These are phyloP conservation scores for Spathaspora sp. DNA, from an alignment of 805 yeast genomes.

Conservation along the genomic window DNA sequence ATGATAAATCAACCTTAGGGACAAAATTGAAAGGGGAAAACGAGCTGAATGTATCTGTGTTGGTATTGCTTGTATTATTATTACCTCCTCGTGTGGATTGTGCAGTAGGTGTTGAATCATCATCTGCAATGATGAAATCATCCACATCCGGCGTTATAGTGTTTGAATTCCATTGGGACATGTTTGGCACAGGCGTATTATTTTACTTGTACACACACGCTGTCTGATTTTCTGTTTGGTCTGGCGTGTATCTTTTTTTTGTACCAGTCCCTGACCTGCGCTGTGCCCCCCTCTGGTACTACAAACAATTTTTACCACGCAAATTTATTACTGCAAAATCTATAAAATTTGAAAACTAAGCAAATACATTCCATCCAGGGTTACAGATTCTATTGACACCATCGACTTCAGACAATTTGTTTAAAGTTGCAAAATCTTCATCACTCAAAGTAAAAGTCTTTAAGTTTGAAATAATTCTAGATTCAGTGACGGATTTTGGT, in stretches of 20 bases:
- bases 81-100: slow-evolving; percentile 1
- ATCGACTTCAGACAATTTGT: slow-evolving; percentile 25
- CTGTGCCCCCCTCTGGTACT: too few relatives aligned
- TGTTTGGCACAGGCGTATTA: background rate
- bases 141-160: slow-evolving; percentile 15
- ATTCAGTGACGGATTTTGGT: slow-evolving; percentile 35
- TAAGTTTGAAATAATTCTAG: slow-evolving; percentile 34
- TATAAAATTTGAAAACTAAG: background rate
- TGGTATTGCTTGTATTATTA: background rate
- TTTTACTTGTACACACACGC: background rate
- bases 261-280: background rate
- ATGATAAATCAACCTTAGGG: slow-evolving; percentile 31
- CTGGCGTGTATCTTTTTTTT: background rate
- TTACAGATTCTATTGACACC: slow-evolving; percentile 33
- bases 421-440: slow-evolving; percentile 34
- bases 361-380: slow-evolving; percentile 15
- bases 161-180: slow-evolving; percentile 2
- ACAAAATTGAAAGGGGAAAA: slow-evolving; percentile 12
- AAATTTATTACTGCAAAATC: background rate
- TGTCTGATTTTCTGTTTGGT: background rate
- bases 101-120: slow-evolving; percentile 13
- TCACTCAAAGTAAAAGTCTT: slow-evolving; percentile 31
- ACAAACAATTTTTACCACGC: background rate
- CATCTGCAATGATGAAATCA: slow-evolving; percentile 38
- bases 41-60: background rate